These are phyloP conservation scores for Helotiales sp. DNA, from an alignment of 2,329 filamentous ascomycete genomes.

Conservation along the genomic window DNA sequence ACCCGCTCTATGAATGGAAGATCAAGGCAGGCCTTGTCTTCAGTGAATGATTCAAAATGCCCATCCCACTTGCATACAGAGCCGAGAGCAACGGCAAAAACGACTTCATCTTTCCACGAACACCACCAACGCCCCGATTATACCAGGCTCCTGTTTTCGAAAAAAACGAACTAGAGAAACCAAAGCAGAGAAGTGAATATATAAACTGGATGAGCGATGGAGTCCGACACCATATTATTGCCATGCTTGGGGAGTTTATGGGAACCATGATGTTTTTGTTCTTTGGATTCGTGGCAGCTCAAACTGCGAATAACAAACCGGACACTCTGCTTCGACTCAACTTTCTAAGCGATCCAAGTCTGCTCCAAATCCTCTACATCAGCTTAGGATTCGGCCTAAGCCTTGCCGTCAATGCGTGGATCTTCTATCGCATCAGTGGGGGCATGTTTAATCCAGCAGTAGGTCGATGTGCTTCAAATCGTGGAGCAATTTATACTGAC, in stretches of 20 bases:
- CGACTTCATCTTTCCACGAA: background rate
- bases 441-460: constrained; percentile 38
- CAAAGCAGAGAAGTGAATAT: background rate
- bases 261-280: constrained; percentile 44
- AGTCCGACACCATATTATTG: constrained; percentile 37
- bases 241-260: constrained; percentile 47
- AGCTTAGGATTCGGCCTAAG: constrained; percentile 37
- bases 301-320: constrained; percentile 16
- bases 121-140: background rate
- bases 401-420: constrained; percentile 53
- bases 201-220: background rate
- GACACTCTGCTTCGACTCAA: constrained; percentile 1
- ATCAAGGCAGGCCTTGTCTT: constrained; percentile 2
- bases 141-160: background rate
- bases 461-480: background rate
- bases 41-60: background rate
- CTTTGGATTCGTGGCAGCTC: constrained; percentile 28
- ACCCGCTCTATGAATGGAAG: background rate
- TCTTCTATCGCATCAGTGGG: constrained; percentile 54
- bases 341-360: constrained; percentile 33
- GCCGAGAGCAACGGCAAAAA: background rate
- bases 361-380: constrained; percentile 37
- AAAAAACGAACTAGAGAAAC: background rate
- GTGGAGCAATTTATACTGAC: constrained; percentile 4
- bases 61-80: background rate